Conservation (phyloP, 345 rosid genomes). For the Gossypium mustelinum region DNA sequence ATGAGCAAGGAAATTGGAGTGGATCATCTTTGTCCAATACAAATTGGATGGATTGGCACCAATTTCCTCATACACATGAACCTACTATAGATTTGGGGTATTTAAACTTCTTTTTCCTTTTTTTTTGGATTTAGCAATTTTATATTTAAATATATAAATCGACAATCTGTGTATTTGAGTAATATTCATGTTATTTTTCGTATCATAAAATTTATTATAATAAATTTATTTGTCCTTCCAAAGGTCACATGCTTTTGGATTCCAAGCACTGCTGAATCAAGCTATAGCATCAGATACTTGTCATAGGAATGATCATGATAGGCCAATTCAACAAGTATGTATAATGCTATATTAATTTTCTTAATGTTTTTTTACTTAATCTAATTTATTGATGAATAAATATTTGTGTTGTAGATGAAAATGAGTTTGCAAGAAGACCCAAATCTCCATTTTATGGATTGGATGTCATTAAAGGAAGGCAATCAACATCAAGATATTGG, state of each 20-base stretch:
- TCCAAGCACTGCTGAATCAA: constrained; percentile 8
- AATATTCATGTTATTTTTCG: too few relatives aligned
- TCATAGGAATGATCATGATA: not conserved
- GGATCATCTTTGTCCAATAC: not conserved
- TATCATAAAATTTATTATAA: not conserved
- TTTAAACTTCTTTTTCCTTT: not conserved
- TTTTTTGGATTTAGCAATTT: too few relatives aligned
- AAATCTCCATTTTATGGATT: not conserved
- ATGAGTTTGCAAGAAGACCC: constrained; percentile 5
- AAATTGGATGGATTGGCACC: not conserved
- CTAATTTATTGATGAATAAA: too few relatives aligned
- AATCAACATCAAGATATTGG: not conserved
- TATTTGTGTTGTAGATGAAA: not conserved
- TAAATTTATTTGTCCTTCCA: not conserved
- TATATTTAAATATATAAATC: not conserved
- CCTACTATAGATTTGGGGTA: not conserved
- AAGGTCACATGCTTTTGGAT: constrained; percentile 1
- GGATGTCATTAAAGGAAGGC: not conserved
- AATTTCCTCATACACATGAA: not conserved
- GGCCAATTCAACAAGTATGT: constrained; percentile 3
- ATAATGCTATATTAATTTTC: not conserved
- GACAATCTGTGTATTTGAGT: too few relatives aligned
- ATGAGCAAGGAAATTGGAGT: not conserved
- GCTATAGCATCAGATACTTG: not conserved
- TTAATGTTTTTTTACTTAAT: too few relatives aligned